phyloP scores from a whole-genome alignment of 768 basidiomycete genomes.

The Amanita jacksonii region DNA sequence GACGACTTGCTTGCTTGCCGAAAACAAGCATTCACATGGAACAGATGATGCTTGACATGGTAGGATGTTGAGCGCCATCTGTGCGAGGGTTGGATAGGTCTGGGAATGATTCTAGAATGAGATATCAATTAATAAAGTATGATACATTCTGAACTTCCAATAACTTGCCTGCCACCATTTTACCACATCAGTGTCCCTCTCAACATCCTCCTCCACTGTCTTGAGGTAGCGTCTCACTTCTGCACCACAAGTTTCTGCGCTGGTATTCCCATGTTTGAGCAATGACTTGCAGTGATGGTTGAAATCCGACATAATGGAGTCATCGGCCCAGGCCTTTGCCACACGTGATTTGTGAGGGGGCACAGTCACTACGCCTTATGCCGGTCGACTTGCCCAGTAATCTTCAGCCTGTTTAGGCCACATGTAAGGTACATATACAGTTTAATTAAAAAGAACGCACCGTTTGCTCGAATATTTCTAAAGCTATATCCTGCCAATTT shows the following conservation, averaged over 20 bases:
- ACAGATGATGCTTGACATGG: neutral
- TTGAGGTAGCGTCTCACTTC: neutral
- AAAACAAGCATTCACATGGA: neutral
- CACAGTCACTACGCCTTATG: neutral
- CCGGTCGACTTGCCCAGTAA: neutral
- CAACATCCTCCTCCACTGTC: neutral
- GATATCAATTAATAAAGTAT: neutral
- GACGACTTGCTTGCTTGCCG: neutral
- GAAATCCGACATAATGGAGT: neutral
- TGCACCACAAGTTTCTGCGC: neutral
- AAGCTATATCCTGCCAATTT: slow-evolving; percentile 1
- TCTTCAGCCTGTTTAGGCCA: neutral
- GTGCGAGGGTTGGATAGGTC: neutral
- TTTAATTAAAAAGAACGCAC: neutral
- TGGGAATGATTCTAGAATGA: neutral
- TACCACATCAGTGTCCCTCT: neutral
- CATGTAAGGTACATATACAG: neutral
- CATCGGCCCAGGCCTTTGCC: neutral
- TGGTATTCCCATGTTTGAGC: neutral
- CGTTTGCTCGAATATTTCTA: neutral
- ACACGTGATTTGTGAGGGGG: neutral
- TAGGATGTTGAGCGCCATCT: neutral
- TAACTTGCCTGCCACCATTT: neutral
- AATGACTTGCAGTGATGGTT: neutral
- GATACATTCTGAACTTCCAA: neutral